A percentile compares a stretch with the other conserved stretches of the same genome.
Conservation (phyloP, 163 green algal genomes). For the Scenedesmus sp. region DNA sequence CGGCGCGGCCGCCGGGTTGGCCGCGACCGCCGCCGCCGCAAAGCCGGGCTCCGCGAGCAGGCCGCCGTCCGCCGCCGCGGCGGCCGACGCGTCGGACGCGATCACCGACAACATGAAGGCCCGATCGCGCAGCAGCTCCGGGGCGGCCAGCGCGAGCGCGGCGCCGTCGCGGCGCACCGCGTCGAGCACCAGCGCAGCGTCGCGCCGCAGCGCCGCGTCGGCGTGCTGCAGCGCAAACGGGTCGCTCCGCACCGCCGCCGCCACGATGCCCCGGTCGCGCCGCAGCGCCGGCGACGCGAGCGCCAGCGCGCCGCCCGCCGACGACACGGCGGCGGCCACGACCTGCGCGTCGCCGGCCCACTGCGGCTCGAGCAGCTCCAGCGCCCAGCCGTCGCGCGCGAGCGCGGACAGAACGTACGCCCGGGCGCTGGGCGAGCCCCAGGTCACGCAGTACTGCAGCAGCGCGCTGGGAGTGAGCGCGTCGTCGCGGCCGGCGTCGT, state of each 20-base stretch:
- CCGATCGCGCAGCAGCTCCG: background rate
- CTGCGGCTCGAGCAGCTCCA: slow-evolving; percentile 3
- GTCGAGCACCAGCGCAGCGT: slow-evolving; percentile 6
- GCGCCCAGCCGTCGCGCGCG: slow-evolving; percentile 2
- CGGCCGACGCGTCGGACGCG: no score
- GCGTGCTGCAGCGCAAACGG: slow-evolving; percentile 34
- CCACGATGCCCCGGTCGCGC: slow-evolving; percentile 13
- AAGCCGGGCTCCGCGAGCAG: slow-evolving; percentile 14
- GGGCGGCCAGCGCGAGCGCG: slow-evolving; percentile 21
- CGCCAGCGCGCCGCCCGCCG: slow-evolving; percentile 10
- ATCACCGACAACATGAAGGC: slow-evolving; percentile 24
- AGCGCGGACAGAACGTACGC: background rate
- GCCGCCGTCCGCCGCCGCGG: no score
- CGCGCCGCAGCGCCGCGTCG: background rate
- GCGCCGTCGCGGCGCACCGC: slow-evolving; percentile 1
- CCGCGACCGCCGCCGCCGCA: background rate
- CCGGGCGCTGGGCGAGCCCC: slow-evolving; percentile 9
- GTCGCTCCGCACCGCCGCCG: slow-evolving; percentile 12
- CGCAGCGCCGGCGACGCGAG: background rate
- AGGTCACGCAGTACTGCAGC: slow-evolving; percentile 19
- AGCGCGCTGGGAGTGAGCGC: background rate
- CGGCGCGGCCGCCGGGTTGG: slow-evolving; percentile 5
- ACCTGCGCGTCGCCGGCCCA: background rate
- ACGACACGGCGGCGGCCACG: slow-evolving; percentile 14
- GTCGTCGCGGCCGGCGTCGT: no score